Evolutionary conservation across 495 filamentous ascomycete genomes (phyloP).

Genomic region (Platismatia glauca): DNA sequence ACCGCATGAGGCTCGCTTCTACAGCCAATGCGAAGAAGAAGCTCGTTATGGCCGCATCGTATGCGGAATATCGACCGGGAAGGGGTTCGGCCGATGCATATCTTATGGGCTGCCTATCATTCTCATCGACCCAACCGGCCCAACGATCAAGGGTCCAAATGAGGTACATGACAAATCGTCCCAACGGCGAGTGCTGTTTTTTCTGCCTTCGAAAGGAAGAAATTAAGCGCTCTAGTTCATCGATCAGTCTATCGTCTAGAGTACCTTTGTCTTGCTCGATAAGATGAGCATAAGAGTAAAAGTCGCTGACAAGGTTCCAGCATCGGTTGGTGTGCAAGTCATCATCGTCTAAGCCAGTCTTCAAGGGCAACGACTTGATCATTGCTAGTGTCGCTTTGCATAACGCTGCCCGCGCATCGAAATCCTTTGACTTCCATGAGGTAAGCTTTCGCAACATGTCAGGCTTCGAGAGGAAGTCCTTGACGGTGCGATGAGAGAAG

Average conservation of each 20-base stretch:
- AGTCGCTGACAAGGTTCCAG: background rate
- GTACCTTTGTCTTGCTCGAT: background rate
- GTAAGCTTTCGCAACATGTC: background rate
- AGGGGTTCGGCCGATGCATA: too few relatives aligned
- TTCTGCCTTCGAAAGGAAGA: background rate
- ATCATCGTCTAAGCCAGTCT: background rate
- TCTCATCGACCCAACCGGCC: background rate
- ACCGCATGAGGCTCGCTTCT: background rate
- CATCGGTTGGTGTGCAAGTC: background rate
- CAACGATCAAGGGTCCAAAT: background rate
- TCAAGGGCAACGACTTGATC: background rate
- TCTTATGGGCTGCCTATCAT: background rate
- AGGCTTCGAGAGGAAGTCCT: slow-evolving; percentile 6
- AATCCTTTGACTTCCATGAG: background rate
- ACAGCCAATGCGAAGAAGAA: slow-evolving; percentile 1
- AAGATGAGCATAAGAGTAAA: background rate
- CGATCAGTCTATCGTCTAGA: background rate
- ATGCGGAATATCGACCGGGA: too few relatives aligned
- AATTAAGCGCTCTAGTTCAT: background rate
- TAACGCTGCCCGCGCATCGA: background rate
- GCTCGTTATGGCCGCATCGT: background rate
- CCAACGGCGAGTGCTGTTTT: background rate
- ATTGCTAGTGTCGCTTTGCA: slow-evolving; percentile 6
- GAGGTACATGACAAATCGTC: background rate
- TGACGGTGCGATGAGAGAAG: slow-evolving; percentile 1